Evolutionary conservation across 2,329 filamentous ascomycete genomes (phyloP).

Genomic region (Corynespora cassiicola): DNA sequence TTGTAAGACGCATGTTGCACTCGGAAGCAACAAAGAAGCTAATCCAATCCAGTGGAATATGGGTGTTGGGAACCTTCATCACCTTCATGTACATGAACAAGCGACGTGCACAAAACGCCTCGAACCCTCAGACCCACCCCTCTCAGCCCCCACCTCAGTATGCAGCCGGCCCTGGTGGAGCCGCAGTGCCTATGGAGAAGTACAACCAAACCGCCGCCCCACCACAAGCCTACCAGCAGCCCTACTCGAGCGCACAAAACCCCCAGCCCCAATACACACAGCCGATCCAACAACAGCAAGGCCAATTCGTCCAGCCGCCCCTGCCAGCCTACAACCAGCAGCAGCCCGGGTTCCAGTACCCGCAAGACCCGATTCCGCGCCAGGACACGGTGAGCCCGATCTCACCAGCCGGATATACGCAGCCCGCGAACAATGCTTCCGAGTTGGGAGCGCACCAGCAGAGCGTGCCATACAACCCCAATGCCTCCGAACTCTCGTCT

Average conservation of each 20-base stretch:
- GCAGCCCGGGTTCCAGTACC: conserved; percentile 3
- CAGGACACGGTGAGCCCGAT: conserved; percentile 16
- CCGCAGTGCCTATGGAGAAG: conserved; percentile 14
- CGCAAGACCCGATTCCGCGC: conserved; percentile 13
- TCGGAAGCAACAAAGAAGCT: no score
- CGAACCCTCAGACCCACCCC: background rate
- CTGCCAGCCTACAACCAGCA: conserved; percentile 5
- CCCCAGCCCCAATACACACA: conserved; percentile 11
- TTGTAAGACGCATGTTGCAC: no score
- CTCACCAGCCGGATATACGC: conserved; percentile 7
- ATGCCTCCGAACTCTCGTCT: conserved; percentile 6
- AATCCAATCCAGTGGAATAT: no score
- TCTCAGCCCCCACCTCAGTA: conserved; percentile 9
- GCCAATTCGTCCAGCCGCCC: background rate
- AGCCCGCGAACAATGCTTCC: conserved; percentile 3
- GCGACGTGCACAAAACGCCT: conserved; percentile 2
- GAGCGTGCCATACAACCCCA: conserved; percentile 4
- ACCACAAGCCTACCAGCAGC: background rate
- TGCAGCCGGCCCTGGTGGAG: conserved; percentile 2
- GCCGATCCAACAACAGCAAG: conserved; percentile 6
- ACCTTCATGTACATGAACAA: conserved; percentile 11
- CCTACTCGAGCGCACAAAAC: no score
- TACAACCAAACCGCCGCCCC: conserved; percentile 6
- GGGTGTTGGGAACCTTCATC: no score
- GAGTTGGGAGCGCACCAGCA: conserved; percentile 9